Percentiles rank a stretch among this genome's conserved stretches.
Evolutionary conservation across 176 grass and related monocot genomes (phyloP).

Genomic region (Carex pumila): DNA sequence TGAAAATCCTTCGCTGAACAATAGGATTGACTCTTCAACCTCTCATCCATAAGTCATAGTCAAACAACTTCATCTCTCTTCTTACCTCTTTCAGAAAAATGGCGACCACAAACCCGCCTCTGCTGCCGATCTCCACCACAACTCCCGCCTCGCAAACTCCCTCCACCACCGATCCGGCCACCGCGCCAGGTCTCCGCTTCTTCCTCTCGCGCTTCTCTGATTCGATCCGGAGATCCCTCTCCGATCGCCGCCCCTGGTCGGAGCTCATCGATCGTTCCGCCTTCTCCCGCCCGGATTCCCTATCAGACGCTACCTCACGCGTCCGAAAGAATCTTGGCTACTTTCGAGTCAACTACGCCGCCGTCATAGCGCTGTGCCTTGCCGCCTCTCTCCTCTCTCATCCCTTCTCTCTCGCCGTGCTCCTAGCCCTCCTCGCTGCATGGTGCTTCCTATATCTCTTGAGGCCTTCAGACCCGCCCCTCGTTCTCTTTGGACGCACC

Average conservation of each 20-base stretch:
- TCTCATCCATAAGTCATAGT: not conserved
- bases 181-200: slow-evolving; percentile 53
- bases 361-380: slow-evolving; percentile 57
- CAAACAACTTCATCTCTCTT: not conserved
- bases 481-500: slow-evolving; percentile 80
- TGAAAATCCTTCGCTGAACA: not conserved
- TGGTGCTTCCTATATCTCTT: slow-evolving; percentile 95
- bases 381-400: slow-evolving; percentile 63
- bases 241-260: slow-evolving; percentile 63
- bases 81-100: not conserved
- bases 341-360: slow-evolving; percentile 95
- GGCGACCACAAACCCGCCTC: slow-evolving; percentile 31
- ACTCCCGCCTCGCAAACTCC: slow-evolving; percentile 11
- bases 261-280: slow-evolving; percentile 84
- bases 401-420: slow-evolving; percentile 74
- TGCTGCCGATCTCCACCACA: slow-evolving; percentile 58
- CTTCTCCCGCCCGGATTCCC: slow-evolving; percentile 59
- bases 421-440: slow-evolving; percentile 52
- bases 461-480: slow-evolving; percentile 67
- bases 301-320: slow-evolving; percentile 73
- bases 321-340: slow-evolving; percentile 79
- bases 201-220: slow-evolving; percentile 58
- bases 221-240: slow-evolving; percentile 50
- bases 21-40: not conserved
- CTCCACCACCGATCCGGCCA: not conserved